Evolutionary conservation across 2,329 filamentous ascomycete genomes (phyloP), one percentile per base, ranked within the genome.

Genomic region (Sporothrix schenckii): DNA sequence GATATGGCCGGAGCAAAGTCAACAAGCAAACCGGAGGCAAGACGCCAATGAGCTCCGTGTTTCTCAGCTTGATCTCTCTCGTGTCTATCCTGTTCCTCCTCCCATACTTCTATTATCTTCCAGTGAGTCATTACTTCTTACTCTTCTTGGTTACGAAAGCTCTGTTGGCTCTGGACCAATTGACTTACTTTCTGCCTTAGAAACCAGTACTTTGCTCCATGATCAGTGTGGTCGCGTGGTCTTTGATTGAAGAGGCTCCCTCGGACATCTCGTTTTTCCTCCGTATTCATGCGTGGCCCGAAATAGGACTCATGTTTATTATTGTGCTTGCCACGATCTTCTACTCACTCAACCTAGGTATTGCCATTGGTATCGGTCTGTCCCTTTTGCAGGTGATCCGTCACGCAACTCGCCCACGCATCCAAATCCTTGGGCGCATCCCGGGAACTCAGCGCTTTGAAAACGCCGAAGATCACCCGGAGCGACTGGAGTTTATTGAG

Each of bases 171-270:
- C 44, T 44, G 54, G 19, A 13, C 44, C 14, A 54, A 44, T 16
- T 44, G 14, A 9, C 52, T 54, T 52, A 72, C 69, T 30, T 5
- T 24, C 68, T 49, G 2, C 30, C 27, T 7, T 13, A 95, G 90
- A 97, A 97, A 91, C 92, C 92, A 4, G 93, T 98, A 0, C 86
- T 99, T 24, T 97, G 90, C 21, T 88, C 94, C 21, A 95, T 98
- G 88, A 97, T 99, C 72, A 94, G 92, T 16, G 94, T 97, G 2
- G 94, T 99, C 34, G 95, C 95, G 24, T 97, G 91, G 83, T 95
- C 93, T 24, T 86, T 99, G 7, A 92, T 98, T 72, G 95, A 99
- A 82, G 95, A 99, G 83, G 93, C 92, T 14, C 95, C 95, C 0
- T 91, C 95, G 76, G 95, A 99, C 79, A 88, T 99, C 72, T 84